Evolutionary conservation across 1,284 basidiomycete genomes (phyloP).

Genomic region (Ganoderma leucocontextum): DNA sequence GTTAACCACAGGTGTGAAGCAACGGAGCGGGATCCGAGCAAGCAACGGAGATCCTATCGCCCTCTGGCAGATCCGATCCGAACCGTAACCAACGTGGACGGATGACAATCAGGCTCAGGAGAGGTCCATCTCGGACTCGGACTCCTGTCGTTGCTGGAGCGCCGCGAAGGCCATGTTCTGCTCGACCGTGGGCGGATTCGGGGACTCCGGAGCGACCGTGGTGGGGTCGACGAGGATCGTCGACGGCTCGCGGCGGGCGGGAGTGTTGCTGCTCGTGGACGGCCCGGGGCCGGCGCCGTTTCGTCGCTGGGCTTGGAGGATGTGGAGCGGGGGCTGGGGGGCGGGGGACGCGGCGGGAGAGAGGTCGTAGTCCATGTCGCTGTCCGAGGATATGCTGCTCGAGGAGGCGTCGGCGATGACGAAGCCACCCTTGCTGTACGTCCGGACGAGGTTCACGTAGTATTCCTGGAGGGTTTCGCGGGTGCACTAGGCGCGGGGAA

Average conservation of each 20-base stretch:
- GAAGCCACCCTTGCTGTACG: slow-evolving; percentile 70
- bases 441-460: slow-evolving; percentile 84
- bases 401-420: slow-evolving; percentile 57
- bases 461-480: slow-evolving; percentile 84
- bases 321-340: slow-evolving; percentile 17
- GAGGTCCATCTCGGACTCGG: slow-evolving; percentile 18
- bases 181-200: slow-evolving; percentile 72
- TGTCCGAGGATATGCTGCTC: slow-evolving; percentile 54
- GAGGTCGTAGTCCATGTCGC: slow-evolving; percentile 65
- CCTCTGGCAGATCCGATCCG: slow-evolving; percentile 5
- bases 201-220: slow-evolving; percentile 53
- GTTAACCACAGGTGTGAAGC: neutral
- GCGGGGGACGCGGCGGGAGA: slow-evolving; percentile 63
- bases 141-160: slow-evolving; percentile 48
- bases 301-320: slow-evolving; percentile 4
- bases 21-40: slow-evolving; percentile 4
- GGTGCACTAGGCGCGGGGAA: slow-evolving; percentile 63
- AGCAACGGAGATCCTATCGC: neutral
- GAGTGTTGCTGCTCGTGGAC: slow-evolving; percentile 1
- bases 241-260: slow-evolving; percentile 49
- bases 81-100: neutral
- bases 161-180: slow-evolving; percentile 85
- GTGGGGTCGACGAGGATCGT: slow-evolving; percentile 63
- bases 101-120: neutral
- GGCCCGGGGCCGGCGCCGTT: slow-evolving; percentile 7